Evolutionary conservation across 495 filamentous ascomycete genomes (phyloP).

Genomic region (Daldinia decipiens): DNA sequence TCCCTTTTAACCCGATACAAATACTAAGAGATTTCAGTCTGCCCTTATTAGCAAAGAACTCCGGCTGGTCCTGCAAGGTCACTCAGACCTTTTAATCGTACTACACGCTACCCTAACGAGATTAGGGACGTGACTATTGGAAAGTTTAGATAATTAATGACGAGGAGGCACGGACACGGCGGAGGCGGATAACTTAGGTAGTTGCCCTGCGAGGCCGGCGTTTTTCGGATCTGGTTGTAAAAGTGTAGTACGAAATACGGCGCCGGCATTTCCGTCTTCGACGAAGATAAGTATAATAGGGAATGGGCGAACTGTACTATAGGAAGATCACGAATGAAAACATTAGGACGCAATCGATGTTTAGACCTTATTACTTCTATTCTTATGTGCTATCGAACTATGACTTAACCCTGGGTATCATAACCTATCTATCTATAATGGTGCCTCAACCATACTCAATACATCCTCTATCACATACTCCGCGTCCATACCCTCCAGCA

Average conservation of each 20-base stretch:
- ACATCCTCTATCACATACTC: constrained; percentile 90
- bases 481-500: constrained; percentile 73
- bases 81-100: constrained; percentile 53
- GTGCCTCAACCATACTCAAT: constrained; percentile 72
- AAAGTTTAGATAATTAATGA: constrained; percentile 34
- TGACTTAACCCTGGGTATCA: constrained; percentile 36
- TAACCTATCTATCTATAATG: constrained; percentile 61
- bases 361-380: constrained; percentile 5
- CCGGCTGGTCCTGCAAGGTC: constrained; percentile 62
- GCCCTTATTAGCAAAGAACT: constrained; percentile 56
- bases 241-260: constrained; percentile 9
- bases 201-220: constrained; percentile 35
- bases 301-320: constrained; percentile 2
- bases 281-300: constrained; percentile 1
- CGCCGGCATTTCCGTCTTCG: constrained; percentile 14
- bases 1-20: constrained; percentile 7
- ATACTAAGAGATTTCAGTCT: constrained; percentile 59
- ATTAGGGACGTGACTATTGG: constrained; percentile 11
- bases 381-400: background rate
- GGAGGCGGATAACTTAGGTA: constrained; percentile 19
- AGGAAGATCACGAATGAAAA: constrained; percentile 23
- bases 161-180: constrained; percentile 25
- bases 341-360: background rate
- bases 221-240: constrained; percentile 28
- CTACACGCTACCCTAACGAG: constrained; percentile 11